These are phyloP conservation scores for Ceratocystis harringtonii DNA, from an alignment of 2,329 filamentous ascomycete species.

Conservation along the genomic window DNA sequence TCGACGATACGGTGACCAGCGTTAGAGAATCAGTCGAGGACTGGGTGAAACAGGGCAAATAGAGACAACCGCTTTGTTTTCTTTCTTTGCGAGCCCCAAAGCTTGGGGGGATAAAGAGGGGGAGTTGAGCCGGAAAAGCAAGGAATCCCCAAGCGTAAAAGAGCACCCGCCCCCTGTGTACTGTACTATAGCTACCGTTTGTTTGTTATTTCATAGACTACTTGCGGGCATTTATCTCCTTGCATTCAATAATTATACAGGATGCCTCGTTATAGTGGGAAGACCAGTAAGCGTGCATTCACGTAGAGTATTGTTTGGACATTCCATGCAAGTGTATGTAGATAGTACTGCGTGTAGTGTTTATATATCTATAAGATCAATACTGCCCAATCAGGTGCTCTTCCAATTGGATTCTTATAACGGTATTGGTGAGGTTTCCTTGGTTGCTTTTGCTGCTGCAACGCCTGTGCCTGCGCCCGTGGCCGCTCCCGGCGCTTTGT, in stretches of 20 bases:
- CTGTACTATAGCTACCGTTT: constrained; percentile 16
- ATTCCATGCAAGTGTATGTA: neutral
- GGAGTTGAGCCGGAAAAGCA: constrained; percentile 1
- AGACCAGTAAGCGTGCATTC: neutral
- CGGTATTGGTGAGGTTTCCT: neutral
- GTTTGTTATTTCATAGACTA: constrained; percentile 14
- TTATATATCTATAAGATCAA: neutral
- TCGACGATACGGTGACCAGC: constrained; percentile 66
- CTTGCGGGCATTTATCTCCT: constrained; percentile 9
- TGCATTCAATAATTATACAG: constrained; percentile 10
- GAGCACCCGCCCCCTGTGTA: constrained; percentile 5
- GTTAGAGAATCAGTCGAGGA: constrained; percentile 65
- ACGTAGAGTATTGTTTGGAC: neutral
- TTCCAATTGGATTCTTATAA: neutral
- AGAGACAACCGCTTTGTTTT: constrained; percentile 22
- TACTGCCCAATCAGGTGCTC: neutral
- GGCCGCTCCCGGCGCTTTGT: constrained; percentile 17
- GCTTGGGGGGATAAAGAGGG: neutral
- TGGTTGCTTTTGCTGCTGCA: neutral
- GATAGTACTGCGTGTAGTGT: neutral
- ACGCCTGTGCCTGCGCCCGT: neutral
- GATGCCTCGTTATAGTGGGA: neutral
- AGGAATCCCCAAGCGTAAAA: constrained; percentile 2
- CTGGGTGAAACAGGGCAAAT: constrained; percentile 86
- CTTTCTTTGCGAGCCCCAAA: neutral